These are phyloP conservation scores for Hortaea werneckii DNA, from an alignment of 2,329 filamentous ascomycete genomes.

Conservation along the genomic window DNA sequence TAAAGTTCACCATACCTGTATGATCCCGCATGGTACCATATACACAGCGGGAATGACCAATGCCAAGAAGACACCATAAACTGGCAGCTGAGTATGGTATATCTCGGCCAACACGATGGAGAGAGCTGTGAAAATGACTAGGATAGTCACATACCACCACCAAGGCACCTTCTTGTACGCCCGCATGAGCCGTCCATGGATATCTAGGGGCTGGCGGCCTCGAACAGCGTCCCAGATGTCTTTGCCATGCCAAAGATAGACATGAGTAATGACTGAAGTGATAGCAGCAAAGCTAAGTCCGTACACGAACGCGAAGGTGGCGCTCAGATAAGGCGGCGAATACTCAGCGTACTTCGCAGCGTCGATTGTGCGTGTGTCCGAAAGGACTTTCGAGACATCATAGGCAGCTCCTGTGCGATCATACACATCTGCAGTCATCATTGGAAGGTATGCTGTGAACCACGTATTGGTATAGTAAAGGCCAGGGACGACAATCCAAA, in stretches of 20 bases:
- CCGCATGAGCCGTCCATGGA: constrained; percentile 71
- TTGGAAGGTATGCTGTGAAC: constrained; percentile 77
- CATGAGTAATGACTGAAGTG: constrained; percentile 27
- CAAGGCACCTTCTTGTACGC: constrained; percentile 73
- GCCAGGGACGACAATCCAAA: constrained; percentile 34
- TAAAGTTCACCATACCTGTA: neutral
- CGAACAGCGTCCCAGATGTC: constrained; percentile 23
- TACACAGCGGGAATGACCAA: constrained; percentile 68
- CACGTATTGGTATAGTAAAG: constrained; percentile 46
- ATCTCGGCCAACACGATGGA: constrained; percentile 19
- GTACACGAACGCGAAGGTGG: constrained; percentile 30
- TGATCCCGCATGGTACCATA: constrained; percentile 80
- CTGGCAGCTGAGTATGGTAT: constrained; percentile 41
- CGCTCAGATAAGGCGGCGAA: constrained; percentile 28
- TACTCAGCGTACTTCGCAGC: constrained; percentile 30
- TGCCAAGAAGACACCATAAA: constrained; percentile 75
- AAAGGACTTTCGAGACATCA: constrained; percentile 71
- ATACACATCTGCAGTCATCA: constrained; percentile 74
- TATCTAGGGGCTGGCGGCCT: constrained; percentile 17
- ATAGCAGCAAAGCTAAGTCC: constrained; percentile 29
- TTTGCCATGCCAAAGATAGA: constrained; percentile 26
- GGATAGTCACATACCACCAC: constrained; percentile 44
- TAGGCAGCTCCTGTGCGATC: constrained; percentile 75
- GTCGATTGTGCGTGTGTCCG: constrained; percentile 13
- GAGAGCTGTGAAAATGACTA: constrained; percentile 16